Evolutionary conservation across 257 asterid species (phyloP).

Genomic region (Plantago elongata): DNA sequence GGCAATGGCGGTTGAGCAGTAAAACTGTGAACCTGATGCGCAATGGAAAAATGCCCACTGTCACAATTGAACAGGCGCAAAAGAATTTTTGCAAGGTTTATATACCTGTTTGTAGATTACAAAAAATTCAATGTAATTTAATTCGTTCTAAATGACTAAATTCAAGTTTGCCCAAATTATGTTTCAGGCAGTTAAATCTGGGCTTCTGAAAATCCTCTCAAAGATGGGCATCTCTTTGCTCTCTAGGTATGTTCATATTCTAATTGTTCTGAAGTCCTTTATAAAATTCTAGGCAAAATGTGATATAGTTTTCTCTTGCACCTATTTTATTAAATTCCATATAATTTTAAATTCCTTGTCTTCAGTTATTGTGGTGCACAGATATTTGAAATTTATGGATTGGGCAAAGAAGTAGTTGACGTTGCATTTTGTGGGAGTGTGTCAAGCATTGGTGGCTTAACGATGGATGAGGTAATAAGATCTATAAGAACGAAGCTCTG

Average conservation of each 20-base stretch:
- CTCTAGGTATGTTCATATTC: conserved; percentile 56
- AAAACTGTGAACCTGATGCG: conserved; percentile 98
- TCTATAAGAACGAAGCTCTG: conserved; percentile 11
- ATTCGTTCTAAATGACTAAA: conserved; percentile 2
- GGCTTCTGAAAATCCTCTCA: conserved; percentile 89
- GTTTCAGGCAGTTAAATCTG: conserved; percentile 80
- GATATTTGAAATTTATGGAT: conserved; percentile 93
- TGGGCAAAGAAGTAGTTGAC: conserved; percentile 79
- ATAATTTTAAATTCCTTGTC: conserved; percentile 29
- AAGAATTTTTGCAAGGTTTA: conserved; percentile 90
- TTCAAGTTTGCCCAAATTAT: conserved; percentile 14
- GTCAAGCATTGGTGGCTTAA: conserved; percentile 91
- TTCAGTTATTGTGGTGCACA: conserved; percentile 97
- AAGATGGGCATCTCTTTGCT: conserved; percentile 99
- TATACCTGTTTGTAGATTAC: conserved; percentile 13
- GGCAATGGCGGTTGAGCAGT: conserved; percentile 97
- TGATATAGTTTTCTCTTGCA: conserved; percentile 17
- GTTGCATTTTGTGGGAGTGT: conserved; percentile 86
- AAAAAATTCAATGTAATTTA: neutral
- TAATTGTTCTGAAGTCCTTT: conserved; percentile 15
- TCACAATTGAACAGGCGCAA: conserved; percentile 95
- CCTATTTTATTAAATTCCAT: conserved; percentile 16
- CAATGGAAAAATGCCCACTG: conserved; percentile 98
- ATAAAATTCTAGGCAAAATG: conserved; percentile 6
- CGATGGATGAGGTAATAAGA: conserved; percentile 86